Evolutionary conservation across 352 stramenopile genomes (phyloP).

Genomic region (Phytopythium cucurbitacearum): DNA sequence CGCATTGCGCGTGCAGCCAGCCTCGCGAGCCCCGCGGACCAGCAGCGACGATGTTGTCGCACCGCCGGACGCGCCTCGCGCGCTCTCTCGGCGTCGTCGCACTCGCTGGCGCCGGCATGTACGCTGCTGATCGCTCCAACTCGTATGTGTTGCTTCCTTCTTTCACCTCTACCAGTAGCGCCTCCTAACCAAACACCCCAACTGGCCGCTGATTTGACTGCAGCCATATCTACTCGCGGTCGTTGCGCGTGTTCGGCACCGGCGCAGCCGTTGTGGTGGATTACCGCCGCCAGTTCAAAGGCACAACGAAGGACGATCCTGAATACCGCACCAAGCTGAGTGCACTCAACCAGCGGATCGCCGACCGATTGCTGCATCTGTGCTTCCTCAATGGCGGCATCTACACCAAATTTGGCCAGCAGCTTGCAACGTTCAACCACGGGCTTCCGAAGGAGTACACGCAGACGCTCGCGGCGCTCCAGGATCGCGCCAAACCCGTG

Average conservation of each 20-base stretch:
- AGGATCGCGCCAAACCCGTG: constrained; percentile 89
- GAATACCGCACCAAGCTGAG: constrained; percentile 62
- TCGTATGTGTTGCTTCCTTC: constrained; percentile 22
- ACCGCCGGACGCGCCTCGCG: background rate
- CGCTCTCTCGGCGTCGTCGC: constrained; percentile 17
- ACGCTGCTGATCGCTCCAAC: constrained; percentile 40
- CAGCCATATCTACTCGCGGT: constrained; percentile 64
- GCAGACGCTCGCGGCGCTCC: constrained; percentile 84
- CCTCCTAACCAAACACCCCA: background rate
- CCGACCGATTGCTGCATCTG: constrained; percentile 84
- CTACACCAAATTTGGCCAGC: constrained; percentile 98
- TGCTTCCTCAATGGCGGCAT: constrained; percentile 94
- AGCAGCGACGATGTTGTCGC: background rate
- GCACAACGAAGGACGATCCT: constrained; percentile 27
- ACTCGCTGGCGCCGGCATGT: constrained; percentile 24
- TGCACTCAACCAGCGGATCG: constrained; percentile 74
- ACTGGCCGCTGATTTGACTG: background rate
- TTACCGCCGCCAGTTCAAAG: constrained; percentile 46
- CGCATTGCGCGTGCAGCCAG: background rate
- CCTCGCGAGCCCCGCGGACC: too few species aligned
- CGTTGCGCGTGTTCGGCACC: constrained; percentile 44
- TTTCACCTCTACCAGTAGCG: background rate
- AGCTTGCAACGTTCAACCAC: constrained; percentile 96
- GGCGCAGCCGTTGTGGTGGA: constrained; percentile 47
- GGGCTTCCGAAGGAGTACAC: constrained; percentile 94